Conservation (phyloP, 371 early-diverging fungal species). For the Mortierella sp. region DNA sequence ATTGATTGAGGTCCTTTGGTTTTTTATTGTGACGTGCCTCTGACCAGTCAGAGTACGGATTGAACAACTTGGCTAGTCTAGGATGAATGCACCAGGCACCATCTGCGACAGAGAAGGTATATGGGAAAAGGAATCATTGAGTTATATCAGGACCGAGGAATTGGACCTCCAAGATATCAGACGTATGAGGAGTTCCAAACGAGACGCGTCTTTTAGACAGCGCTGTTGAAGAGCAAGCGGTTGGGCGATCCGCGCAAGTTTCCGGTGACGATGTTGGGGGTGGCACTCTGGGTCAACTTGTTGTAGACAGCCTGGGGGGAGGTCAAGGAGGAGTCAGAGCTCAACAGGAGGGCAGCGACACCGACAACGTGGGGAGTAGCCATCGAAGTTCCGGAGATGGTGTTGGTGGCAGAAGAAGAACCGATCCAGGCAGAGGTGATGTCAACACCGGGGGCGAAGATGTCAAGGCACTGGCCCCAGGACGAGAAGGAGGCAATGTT, state of each 20-base stretch:
- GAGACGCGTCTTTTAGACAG: slow-evolving; percentile 12
- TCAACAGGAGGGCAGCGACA: slow-evolving; percentile 59
- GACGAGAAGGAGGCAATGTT: slow-evolving; percentile 60
- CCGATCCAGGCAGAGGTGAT: slow-evolving; percentile 60
- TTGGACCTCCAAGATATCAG: too few species aligned
- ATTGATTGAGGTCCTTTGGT: too few species aligned
- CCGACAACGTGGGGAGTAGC: slow-evolving; percentile 77
- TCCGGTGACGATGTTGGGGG: slow-evolving; percentile 29
- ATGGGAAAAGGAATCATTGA: too few species aligned
- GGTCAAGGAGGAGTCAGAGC: slow-evolving; percentile 15
- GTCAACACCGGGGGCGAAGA: slow-evolving; percentile 61
- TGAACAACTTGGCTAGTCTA: too few species aligned
- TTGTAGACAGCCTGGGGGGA: slow-evolving; percentile 19
- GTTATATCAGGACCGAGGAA: too few species aligned
- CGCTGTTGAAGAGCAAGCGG: slow-evolving; percentile 36
- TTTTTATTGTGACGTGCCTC: too few species aligned
- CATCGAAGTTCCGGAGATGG: slow-evolving; percentile 84
- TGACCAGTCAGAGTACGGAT: too few species aligned
- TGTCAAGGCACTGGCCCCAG: slow-evolving; percentile 67
- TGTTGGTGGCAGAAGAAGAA: slow-evolving; percentile 51
- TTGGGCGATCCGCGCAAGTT: slow-evolving; percentile 25
- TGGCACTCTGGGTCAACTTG: slow-evolving; percentile 18
- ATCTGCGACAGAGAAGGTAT: too few species aligned
- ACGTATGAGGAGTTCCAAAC: too few species aligned
- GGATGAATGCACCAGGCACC: too few species aligned